Base-by-base conservation (phyloP, 108 stramenopile species). In the Skeletonema marinoi region DNA sequence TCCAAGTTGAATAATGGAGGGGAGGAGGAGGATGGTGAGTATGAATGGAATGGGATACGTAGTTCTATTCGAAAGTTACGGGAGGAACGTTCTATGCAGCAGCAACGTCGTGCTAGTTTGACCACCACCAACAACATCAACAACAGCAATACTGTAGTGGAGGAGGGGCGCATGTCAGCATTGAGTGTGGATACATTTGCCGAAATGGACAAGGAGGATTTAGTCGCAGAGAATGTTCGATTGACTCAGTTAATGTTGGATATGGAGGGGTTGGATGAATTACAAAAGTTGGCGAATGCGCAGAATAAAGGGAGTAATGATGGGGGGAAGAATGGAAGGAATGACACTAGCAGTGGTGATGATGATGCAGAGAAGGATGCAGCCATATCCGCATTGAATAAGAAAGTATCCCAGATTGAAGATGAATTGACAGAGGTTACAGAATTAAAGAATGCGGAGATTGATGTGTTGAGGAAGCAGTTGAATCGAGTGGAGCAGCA, bases 391-490 rank as follows among this genome's bases (percentile, higher is more conserved):
- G 32, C 13, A 65, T 44, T 64, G 21, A 42, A 73, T 41, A 21
- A 63, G 38, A 64, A 62, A 14, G 6, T 64, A 38, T 11, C 62
- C 61, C 32, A 29, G 12, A 32, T 25, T 4, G 61, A 73, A 35
- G 19, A 5, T 3, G 68, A 70, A 30, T 21, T 70, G 6, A 19
- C 39, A 29, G 73, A 73, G 31, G 41, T 73, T 7, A 73, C 62
- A 25, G 39, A 64, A 51, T 46, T 65, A 10, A 63, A 73, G 16
- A 73, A 73, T 51, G 39, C 61, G 2, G 73, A 73, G 44, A 64
- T 73, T 32, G 73, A 63, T 1, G 31, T 51, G 17, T 39, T 73
- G 11, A 11, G 73, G 32, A 64, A 64, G 33, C 62, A 73, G 35
- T 51, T 78, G 69, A 29, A 70, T 51, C 68, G 62, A 58, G 60